Conservation (phyloP, 371 early-diverging fungal genomes). For the Nosema muscidifuracis region DNA sequence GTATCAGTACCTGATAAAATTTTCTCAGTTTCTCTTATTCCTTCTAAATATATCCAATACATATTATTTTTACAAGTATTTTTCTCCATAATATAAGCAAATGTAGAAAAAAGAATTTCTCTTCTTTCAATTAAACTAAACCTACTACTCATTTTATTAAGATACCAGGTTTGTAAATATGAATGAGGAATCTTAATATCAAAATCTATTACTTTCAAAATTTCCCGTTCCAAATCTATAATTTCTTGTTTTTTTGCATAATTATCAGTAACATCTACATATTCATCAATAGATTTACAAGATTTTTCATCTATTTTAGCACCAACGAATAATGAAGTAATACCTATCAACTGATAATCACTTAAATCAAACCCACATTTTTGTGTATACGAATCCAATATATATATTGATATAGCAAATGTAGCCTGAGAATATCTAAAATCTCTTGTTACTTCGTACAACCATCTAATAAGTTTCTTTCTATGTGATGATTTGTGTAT, state of each 20-base stretch:
- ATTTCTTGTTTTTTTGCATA: constrained; percentile 48
- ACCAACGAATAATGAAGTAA: constrained; percentile 51
- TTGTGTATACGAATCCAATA: constrained; percentile 55
- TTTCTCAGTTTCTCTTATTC: constrained; percentile 19
- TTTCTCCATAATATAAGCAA: constrained; percentile 34
- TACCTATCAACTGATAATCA: constrained; percentile 59
- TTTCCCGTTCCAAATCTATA: constrained; percentile 50
- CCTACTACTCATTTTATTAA: constrained; percentile 4
- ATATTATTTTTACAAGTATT: constrained; percentile 18
- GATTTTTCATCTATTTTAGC: constrained; percentile 55
- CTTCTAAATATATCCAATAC: constrained; percentile 22
- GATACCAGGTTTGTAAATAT: constrained; percentile 4
- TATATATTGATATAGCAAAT: constrained; percentile 44
- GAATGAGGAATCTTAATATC: constrained; percentile 26
- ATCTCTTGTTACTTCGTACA: constrained; percentile 59
- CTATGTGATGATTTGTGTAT: constrained; percentile 56
- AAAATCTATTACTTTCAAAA: constrained; percentile 41
- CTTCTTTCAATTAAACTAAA: constrained; percentile 1
- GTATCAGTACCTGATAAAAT: constrained; percentile 2
- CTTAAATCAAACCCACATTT: constrained; percentile 14
- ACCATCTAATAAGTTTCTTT: constrained; percentile 57
- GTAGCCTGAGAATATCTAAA: constrained; percentile 48
- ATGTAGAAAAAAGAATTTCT: constrained; percentile 30
- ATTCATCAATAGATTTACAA: constrained; percentile 23
- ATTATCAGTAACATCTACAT: constrained; percentile 54